Evolutionary conservation across 1,284 basidiomycete species (phyloP).

Genomic region (Coniferiporia weirii): DNA sequence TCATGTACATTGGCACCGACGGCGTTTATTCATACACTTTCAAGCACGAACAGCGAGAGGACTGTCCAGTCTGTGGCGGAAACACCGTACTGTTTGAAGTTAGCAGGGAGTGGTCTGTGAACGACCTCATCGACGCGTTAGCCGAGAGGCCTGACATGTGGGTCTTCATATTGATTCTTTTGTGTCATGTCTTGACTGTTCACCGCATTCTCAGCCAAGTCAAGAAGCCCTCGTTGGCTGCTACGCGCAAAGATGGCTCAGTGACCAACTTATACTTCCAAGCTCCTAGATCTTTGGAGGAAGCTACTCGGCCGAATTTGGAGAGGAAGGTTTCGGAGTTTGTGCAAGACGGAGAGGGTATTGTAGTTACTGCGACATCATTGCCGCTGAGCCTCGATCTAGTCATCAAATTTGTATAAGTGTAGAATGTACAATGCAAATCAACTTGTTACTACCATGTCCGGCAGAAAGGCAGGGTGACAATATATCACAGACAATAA

Average conservation of each 20-base stretch:
- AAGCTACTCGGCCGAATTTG: conserved; percentile 84
- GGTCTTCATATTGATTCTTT: conserved; percentile 28
- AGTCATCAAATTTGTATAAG: conserved; percentile 14
- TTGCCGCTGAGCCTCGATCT: conserved; percentile 75
- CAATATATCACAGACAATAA: not conserved
- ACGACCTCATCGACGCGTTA: conserved; percentile 80
- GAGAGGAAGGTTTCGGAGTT: conserved; percentile 82
- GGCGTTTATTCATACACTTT: conserved; percentile 98
- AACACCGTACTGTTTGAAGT: conserved; percentile 73
- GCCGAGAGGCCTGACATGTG: conserved; percentile 85
- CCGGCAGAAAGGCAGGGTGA: not conserved
- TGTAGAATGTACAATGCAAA: conserved; percentile 8
- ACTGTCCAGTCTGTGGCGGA: conserved; percentile 97
- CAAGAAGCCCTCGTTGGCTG: conserved; percentile 84
- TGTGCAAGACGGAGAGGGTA: conserved; percentile 66
- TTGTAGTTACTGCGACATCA: conserved; percentile 83
- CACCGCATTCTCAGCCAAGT: conserved; percentile 63
- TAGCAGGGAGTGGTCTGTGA: conserved; percentile 69
- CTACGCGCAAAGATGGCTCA: conserved; percentile 29
- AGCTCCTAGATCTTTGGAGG: conserved; percentile 85
- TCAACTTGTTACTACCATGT: not conserved
- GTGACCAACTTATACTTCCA: conserved; percentile 84
- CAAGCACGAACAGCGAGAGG: conserved; percentile 85
- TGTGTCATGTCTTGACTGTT: not conserved
- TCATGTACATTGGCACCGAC: conserved; percentile 96